Conservation (phyloP, 768 basidiomycete species). For the Mycena vitilis region DNA sequence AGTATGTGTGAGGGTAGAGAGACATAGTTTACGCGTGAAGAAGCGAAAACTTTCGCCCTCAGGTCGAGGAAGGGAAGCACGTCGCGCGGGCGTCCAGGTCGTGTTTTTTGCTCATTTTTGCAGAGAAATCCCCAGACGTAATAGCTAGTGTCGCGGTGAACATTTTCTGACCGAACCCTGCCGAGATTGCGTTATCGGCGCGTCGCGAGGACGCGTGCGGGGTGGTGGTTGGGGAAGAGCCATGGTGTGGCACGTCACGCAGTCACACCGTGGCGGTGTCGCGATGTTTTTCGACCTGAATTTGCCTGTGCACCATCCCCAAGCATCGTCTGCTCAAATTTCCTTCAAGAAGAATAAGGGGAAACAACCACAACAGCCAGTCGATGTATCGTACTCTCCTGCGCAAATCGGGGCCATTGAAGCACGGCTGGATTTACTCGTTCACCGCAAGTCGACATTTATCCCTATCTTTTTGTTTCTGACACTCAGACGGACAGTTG, state of each 20-base stretch:
- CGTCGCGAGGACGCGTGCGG: no score
- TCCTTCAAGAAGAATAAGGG: slow-evolving; percentile 68
- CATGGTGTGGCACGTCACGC: background rate
- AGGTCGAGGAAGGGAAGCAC: no score
- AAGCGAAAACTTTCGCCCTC: no score
- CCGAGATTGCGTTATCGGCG: no score
- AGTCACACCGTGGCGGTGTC: background rate
- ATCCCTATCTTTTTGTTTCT: slow-evolving; percentile 29
- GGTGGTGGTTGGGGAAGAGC: no score
- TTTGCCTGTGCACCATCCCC: slow-evolving; percentile 58
- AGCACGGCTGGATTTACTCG: slow-evolving; percentile 72
- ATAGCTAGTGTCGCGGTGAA: no score
- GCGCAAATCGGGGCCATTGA: slow-evolving; percentile 71
- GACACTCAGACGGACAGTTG: slow-evolving; percentile 63
- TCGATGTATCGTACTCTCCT: slow-evolving; percentile 56
- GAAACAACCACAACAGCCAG: slow-evolving; percentile 55
- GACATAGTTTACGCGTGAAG: no score
- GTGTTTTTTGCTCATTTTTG: no score
- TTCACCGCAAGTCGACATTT: slow-evolving; percentile 68
- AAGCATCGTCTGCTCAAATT: slow-evolving; percentile 44
- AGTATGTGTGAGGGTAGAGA: no score
- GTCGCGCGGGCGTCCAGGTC: no score
- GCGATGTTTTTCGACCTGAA: slow-evolving; percentile 67
- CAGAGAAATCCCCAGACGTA: no score
- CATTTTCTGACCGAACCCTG: no score